Conservation (phyloP, 208 protist genomes). For the Leishmania major region DNA sequence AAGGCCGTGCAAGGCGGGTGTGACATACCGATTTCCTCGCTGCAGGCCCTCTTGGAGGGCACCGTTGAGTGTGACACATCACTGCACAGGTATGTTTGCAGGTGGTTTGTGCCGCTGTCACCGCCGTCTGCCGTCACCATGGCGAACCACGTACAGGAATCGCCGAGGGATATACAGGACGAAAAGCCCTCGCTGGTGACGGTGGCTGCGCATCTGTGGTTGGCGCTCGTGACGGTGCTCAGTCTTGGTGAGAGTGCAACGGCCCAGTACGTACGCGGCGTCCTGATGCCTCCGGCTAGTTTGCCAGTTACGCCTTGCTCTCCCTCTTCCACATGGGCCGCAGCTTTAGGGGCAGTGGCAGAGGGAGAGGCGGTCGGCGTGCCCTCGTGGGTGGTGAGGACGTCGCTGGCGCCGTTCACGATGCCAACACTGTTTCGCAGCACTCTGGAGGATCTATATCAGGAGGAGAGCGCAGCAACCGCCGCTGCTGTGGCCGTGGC, state of each 20-base stretch:
- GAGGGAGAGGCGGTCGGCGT: background rate
- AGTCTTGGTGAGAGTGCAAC: conserved; percentile 27
- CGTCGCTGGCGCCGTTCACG: conserved; percentile 23
- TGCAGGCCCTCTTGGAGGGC: conserved; percentile 18
- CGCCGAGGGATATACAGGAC: background rate
- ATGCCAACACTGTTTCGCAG: conserved; percentile 29
- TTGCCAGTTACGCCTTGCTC: background rate
- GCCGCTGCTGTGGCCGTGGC: background rate
- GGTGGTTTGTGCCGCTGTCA: background rate
- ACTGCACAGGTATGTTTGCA: conserved; percentile 8
- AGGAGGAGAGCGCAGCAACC: conserved; percentile 12
- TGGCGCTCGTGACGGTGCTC: conserved; percentile 25
- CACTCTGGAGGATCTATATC: conserved; percentile 27
- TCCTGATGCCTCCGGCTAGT: conserved; percentile 17
- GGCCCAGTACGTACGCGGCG: conserved; percentile 40
- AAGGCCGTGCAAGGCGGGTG: background rate
- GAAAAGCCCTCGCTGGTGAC: background rate
- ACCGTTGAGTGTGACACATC: conserved; percentile 6
- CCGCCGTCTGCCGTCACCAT: background rate
- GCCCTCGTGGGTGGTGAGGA: background rate
- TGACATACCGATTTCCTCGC: background rate
- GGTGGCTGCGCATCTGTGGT: conserved; percentile 15
- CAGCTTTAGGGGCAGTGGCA: background rate
- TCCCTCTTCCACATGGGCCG: background rate
- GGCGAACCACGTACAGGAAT: background rate